phyloP scores from a whole-genome alignment of 441 rosid species.

The Gossypium trilobum region DNA sequence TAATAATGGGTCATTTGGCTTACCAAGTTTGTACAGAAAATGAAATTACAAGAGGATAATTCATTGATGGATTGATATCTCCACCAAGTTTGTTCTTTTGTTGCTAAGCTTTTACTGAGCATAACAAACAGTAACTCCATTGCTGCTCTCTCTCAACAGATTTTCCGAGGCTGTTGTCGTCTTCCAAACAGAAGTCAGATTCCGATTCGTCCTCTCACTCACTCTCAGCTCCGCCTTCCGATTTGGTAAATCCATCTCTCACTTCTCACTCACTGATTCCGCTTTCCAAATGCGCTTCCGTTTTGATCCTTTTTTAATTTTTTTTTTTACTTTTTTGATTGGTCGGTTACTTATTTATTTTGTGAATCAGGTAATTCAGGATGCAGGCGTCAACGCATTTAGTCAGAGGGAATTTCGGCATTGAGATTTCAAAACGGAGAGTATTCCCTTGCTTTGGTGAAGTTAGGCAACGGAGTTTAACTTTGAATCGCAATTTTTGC shows the following conservation, averaged over 20 bases:
- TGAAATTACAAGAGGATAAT: not conserved
- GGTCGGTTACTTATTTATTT: not conserved
- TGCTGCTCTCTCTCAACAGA: constrained; percentile 24
- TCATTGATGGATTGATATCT: not conserved
- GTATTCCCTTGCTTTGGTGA: constrained; percentile 15
- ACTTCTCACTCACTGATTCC: not conserved
- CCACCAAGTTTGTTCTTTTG: not conserved
- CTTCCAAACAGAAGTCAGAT: not conserved
- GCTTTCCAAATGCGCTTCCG: not conserved
- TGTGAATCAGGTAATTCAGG: constrained; percentile 16
- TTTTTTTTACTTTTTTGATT: constrained; percentile 14
- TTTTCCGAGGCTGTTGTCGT: constrained; percentile 24
- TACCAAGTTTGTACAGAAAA: no score
- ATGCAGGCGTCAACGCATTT: constrained; percentile 57
- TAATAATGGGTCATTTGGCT: no score
- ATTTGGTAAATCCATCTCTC: not conserved
- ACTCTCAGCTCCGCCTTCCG: not conserved
- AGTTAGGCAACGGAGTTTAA: constrained; percentile 13
- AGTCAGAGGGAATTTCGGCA: constrained; percentile 31
- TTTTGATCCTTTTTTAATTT: not conserved
- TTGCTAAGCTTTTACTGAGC: not conserved
- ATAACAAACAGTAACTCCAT: not conserved
- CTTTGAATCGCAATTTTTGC: constrained; percentile 20
- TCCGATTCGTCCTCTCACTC: not conserved
- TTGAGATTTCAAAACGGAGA: constrained; percentile 27